phyloP scores from a whole-genome alignment of 1,139 yeast genomes.

The Geotrichum restrictum region DNA sequence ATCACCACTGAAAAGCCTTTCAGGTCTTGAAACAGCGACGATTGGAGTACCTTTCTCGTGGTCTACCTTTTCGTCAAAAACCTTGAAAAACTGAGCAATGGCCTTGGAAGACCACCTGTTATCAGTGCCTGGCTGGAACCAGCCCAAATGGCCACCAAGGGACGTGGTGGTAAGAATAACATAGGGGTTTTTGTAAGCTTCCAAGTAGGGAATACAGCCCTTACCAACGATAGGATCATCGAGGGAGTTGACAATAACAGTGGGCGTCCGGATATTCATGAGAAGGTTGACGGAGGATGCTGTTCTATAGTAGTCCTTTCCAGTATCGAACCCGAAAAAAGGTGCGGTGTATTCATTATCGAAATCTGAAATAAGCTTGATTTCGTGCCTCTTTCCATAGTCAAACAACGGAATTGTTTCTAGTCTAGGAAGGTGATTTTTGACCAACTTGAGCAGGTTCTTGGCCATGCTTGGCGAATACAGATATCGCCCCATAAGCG shows the following conservation, averaged over 20 bases:
- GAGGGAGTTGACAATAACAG: slow-evolving; percentile 60
- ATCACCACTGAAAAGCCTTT: slow-evolving; percentile 1
- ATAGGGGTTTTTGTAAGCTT: slow-evolving; percentile 64
- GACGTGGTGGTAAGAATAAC: slow-evolving; percentile 62
- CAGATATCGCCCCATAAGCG: slow-evolving; percentile 57
- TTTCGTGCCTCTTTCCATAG: slow-evolving; percentile 31
- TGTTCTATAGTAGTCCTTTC: slow-evolving; percentile 65
- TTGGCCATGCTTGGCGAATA: slow-evolving; percentile 65
- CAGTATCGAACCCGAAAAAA: slow-evolving; percentile 65
- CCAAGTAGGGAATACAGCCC: slow-evolving; percentile 59
- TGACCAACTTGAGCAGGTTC: slow-evolving; percentile 59
- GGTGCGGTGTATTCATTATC: slow-evolving; percentile 72
- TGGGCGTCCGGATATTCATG: slow-evolving; percentile 58
- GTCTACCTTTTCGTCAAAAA: slow-evolving; percentile 45
- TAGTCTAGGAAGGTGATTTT: slow-evolving; percentile 58
- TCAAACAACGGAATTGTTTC: slow-evolving; percentile 40
- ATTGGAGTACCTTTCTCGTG: slow-evolving; percentile 14
- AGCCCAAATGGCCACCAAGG: slow-evolving; percentile 84
- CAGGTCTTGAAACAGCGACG: slow-evolving; percentile 10
- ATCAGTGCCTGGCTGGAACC: slow-evolving; percentile 53
- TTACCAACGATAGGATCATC: slow-evolving; percentile 77
- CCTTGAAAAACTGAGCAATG: slow-evolving; percentile 56
- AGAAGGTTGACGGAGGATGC: slow-evolving; percentile 64
- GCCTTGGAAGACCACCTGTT: slow-evolving; percentile 72
- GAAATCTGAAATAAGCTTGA: slow-evolving; percentile 53